Percentiles rank a stretch among this genome's conserved stretches.
Conservation (phyloP, 2,329 filamentous ascomycete genomes). For the Penicillium glabrum region DNA sequence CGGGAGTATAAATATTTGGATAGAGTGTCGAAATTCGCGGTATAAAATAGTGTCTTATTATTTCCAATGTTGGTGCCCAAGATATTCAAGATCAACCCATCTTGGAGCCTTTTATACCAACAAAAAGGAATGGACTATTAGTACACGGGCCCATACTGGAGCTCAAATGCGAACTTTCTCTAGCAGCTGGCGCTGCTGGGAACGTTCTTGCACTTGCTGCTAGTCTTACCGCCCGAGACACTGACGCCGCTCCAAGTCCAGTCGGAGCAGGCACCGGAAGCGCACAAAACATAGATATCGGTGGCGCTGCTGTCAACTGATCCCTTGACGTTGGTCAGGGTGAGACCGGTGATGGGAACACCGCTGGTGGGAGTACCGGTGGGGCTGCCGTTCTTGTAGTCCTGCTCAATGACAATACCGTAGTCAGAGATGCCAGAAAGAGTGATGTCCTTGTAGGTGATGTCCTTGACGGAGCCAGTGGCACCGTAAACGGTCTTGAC, state of each 20-base stretch:
- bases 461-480: conserved; percentile 52
- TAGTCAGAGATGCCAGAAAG: conserved; percentile 53
- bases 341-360: conserved; percentile 41
- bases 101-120: background rate
- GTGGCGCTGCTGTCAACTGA: conserved; percentile 29
- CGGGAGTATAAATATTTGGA: too few relatives aligned
- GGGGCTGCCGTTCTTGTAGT: conserved; percentile 51
- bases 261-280: conserved; percentile 47
- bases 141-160: background rate
- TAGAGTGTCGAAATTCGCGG: too few relatives aligned
- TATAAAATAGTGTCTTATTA: background rate
- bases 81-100: background rate
- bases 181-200: conserved; percentile 37
- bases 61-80: background rate
- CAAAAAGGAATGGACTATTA: background rate
- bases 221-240: conserved; percentile 54
- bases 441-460: conserved; percentile 56
- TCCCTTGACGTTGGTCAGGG: conserved; percentile 36
- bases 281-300: conserved; percentile 57
- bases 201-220: conserved; percentile 42
- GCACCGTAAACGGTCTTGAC: conserved; percentile 54
- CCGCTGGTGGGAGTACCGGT: conserved; percentile 38
- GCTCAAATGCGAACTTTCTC: background rate
- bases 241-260: conserved; percentile 51
- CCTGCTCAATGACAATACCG: conserved; percentile 55